These are phyloP conservation scores for Talaromyces marneffei DNA, from an alignment of 2,329 filamentous ascomycete genomes.

Conservation along the genomic window DNA sequence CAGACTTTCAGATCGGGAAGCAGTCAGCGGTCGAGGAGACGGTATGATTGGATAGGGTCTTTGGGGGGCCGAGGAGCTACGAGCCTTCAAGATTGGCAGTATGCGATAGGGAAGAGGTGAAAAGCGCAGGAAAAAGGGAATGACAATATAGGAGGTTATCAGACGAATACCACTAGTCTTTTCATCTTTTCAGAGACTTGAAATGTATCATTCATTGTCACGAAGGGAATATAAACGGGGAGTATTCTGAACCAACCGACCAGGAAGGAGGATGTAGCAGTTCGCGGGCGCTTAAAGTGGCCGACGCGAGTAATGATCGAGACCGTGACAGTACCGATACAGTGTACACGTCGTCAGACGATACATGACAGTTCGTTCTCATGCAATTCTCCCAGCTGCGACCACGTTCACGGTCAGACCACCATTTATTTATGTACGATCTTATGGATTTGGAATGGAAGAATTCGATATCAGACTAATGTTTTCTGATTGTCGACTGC, in stretches of 20 bases:
- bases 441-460: neutral
- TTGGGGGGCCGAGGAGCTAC: constrained; percentile 4
- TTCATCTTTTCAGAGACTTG: neutral
- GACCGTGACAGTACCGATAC: neutral
- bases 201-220: neutral
- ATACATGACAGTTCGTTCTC: neutral
- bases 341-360: neutral
- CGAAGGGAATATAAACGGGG: neutral
- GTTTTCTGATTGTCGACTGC: neutral
- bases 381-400: neutral
- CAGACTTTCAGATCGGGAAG: neutral
- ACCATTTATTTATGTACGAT: too few species aligned
- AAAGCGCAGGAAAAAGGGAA: neutral
- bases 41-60: constrained; percentile 1
- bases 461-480: neutral
- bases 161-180: neutral
- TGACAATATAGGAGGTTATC: neutral
- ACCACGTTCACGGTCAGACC: neutral
- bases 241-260: neutral
- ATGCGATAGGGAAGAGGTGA: neutral
- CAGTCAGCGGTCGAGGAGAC: constrained; percentile 2
- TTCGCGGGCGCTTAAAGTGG: neutral
- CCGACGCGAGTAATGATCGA: constrained; percentile 1
- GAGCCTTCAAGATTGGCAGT: neutral
- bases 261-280: neutral